Conservation (phyloP, 108 stramenopile genomes). For the Nitzschia sp. region DNA sequence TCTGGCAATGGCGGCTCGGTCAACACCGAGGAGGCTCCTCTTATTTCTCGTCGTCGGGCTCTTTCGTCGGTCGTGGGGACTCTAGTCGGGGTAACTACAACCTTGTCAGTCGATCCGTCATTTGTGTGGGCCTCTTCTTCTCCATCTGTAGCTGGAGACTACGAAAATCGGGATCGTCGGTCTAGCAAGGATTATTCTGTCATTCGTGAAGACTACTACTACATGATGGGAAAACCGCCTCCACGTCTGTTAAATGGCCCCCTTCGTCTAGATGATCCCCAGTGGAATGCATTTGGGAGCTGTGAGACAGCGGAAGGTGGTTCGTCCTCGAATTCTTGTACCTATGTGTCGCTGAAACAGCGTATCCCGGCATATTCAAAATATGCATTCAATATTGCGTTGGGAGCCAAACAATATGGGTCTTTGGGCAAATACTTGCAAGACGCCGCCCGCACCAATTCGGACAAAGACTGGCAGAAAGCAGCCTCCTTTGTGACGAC, state of each 20-base stretch:
- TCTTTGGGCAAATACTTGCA: slow-evolving; percentile 44
- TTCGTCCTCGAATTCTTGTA: slow-evolving; percentile 54
- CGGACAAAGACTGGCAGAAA: slow-evolving; percentile 27
- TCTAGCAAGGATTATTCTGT: slow-evolving; percentile 73
- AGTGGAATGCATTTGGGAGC: slow-evolving; percentile 71
- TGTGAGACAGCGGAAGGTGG: slow-evolving; percentile 49
- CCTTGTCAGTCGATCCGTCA: background rate
- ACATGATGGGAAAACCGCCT: slow-evolving; percentile 57
- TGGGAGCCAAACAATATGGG: slow-evolving; percentile 51
- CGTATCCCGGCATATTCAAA: slow-evolving; percentile 72
- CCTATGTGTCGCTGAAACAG: slow-evolving; percentile 71
- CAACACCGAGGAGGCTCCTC: too few species aligned
- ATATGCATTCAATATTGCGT: slow-evolving; percentile 52
- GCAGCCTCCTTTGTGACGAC: slow-evolving; percentile 40
- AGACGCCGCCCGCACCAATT: slow-evolving; percentile 8
- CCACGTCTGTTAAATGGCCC: slow-evolving; percentile 52
- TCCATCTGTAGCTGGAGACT: slow-evolving; percentile 3
- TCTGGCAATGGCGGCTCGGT: too few species aligned
- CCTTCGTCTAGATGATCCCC: slow-evolving; percentile 58
- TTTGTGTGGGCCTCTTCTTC: background rate
- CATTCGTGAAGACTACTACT: slow-evolving; percentile 78
- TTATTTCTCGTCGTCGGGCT: slow-evolving; percentile 8
- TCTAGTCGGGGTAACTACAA: background rate
- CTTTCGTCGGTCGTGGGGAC: background rate
- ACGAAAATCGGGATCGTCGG: slow-evolving; percentile 62